phyloP scores from a whole-genome alignment of 768 basidiomycete genomes.

The Russula olivacea region DNA sequence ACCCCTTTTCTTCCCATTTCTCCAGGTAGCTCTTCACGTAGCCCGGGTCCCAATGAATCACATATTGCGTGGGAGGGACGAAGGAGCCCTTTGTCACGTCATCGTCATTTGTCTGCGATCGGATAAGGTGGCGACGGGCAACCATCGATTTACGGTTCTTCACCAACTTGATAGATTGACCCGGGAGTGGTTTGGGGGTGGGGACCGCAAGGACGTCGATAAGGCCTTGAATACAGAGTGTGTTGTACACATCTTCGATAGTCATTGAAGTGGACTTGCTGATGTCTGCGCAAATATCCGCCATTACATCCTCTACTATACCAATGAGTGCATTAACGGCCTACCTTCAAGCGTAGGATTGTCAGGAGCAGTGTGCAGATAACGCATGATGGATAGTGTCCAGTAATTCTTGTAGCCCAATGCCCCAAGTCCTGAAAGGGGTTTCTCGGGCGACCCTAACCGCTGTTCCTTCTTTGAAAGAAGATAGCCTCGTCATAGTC shows the following conservation, averaged over 20 bases:
- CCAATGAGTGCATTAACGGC: constrained; percentile 26
- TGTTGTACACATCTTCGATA: constrained; percentile 75
- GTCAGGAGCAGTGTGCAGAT: constrained; percentile 54
- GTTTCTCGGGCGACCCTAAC: constrained; percentile 91
- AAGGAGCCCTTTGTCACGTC: constrained; percentile 47
- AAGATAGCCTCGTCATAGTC: constrained; percentile 65
- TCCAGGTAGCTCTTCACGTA: constrained; percentile 59
- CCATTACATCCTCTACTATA: constrained; percentile 22
- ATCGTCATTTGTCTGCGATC: constrained; percentile 45
- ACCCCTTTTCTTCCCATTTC: constrained; percentile 73
- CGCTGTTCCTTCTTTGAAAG: constrained; percentile 92
- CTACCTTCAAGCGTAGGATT: constrained; percentile 70
- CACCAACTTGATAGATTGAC: constrained; percentile 69
- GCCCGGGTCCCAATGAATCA: constrained; percentile 66
- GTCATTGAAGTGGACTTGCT: constrained; percentile 85
- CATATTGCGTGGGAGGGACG: constrained; percentile 62
- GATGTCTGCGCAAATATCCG: constrained; percentile 52
- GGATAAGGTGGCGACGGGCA: constrained; percentile 58
- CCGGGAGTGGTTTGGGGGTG: constrained; percentile 58
- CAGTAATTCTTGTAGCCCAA: constrained; percentile 96
- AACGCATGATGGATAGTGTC: constrained; percentile 83
- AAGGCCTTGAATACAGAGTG: constrained; percentile 68
- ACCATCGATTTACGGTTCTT: constrained; percentile 63
- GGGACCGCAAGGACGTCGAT: constrained; percentile 53
- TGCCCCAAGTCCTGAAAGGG: constrained; percentile 86